Conservation (phyloP, 2,329 filamentous ascomycete species). For the Fusarium sp. region DNA sequence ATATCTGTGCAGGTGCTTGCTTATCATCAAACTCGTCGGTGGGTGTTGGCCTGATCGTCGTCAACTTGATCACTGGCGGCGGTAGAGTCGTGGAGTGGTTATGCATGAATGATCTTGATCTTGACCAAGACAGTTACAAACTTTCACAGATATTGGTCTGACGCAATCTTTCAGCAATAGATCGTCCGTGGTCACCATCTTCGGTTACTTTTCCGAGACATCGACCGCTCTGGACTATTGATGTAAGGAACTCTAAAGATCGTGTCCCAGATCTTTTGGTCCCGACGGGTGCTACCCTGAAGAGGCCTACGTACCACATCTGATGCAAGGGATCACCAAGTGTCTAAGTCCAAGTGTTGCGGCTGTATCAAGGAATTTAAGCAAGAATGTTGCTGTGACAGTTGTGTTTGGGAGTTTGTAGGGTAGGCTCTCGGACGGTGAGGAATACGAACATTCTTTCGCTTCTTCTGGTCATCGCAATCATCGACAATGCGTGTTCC, state of each 20-base stretch:
- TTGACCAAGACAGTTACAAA: neutral
- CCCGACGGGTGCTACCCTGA: slow-evolving; percentile 22
- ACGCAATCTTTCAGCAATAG: neutral
- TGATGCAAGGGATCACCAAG: slow-evolving; percentile 2
- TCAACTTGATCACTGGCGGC: neutral
- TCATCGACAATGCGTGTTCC: neutral
- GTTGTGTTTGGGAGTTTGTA: neutral
- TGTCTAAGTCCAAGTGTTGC: neutral
- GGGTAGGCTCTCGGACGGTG: neutral
- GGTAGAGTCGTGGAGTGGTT: neutral
- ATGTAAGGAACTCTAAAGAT: slow-evolving; percentile 7
- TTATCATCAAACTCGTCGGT: neutral
- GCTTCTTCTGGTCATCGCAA: neutral
- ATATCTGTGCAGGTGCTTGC: neutral
- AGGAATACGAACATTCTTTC: neutral
- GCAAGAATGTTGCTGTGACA: neutral
- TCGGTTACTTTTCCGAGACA: slow-evolving; percentile 33
- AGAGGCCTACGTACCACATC: slow-evolving; percentile 2
- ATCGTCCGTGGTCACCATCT: neutral
- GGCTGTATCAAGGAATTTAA: neutral
- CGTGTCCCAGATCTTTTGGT: slow-evolving; percentile 3
- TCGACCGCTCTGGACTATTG: slow-evolving; percentile 4
- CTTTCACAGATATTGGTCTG: neutral
- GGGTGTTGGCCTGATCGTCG: neutral
- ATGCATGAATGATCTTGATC: neutral